Percentiles rank a stretch among this genome's conserved stretches.
These are phyloP conservation scores for Cylindrotheca closterium DNA, from an alignment of 108 stramenopile genomes.

Conservation along the genomic window DNA sequence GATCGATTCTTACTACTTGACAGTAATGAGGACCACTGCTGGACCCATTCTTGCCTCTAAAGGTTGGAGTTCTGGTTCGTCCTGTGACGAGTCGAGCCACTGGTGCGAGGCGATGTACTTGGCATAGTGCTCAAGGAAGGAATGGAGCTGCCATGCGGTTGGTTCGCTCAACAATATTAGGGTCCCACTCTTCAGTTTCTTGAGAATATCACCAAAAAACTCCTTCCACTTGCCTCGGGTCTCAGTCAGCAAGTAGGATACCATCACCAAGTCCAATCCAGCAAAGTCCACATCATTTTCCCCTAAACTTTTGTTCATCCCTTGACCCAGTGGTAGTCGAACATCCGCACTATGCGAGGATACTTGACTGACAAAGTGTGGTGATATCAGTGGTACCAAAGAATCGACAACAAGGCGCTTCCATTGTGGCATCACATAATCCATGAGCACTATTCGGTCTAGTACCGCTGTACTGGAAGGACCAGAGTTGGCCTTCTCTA, in stretches of 20 bases:
- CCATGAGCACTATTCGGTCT: conserved; percentile 43
- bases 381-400: conserved; percentile 40
- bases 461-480: conserved; percentile 6
- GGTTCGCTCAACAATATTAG: conserved; percentile 75
- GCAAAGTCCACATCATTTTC: background rate
- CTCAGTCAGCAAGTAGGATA: conserved; percentile 74
- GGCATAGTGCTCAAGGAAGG: conserved; percentile 35
- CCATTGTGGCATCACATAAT: conserved; percentile 73
- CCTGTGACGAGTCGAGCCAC: conserved; percentile 81
- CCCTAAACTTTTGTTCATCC: conserved; percentile 2
- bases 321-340: conserved; percentile 17
- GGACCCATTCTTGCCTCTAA: conserved; percentile 66
- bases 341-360: conserved; percentile 48
- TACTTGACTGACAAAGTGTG: conserved; percentile 27
- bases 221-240: conserved; percentile 59
- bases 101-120: conserved; percentile 23
- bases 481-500: background rate
- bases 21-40: conserved; percentile 45
- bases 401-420: conserved; percentile 47
- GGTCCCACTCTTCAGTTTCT: conserved; percentile 32
- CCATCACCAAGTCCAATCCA: conserved; percentile 47
- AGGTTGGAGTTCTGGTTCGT: conserved; percentile 50
- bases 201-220: conserved; percentile 47
- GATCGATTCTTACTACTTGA: background rate
- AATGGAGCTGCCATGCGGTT: conserved; percentile 74